Evolutionary conservation across 2,329 filamentous ascomycete species (phyloP).

Genomic region (Aspergillus persii): DNA sequence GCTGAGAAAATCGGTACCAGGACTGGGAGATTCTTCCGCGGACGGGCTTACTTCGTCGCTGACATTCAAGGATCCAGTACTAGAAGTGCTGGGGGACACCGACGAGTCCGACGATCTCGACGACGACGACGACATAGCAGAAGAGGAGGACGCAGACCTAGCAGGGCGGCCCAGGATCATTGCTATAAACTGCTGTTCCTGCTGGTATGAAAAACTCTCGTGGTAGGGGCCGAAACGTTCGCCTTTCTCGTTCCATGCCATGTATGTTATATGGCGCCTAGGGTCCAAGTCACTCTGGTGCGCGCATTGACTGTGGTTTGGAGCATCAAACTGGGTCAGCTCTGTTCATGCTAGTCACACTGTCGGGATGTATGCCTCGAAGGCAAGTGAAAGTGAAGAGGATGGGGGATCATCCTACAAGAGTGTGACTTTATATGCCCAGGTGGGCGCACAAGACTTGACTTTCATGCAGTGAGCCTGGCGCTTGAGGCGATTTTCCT

Average conservation of each 20-base stretch:
- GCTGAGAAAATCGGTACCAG: too few relatives aligned
- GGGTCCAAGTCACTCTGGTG: neutral
- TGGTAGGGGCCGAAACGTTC: neutral
- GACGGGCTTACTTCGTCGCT: neutral
- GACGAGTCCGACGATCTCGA: neutral
- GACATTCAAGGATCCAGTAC: neutral
- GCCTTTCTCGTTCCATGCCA: neutral
- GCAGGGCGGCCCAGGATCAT: neutral
- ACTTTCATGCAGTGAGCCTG: neutral
- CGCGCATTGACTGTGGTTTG: neutral
- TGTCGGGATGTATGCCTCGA: neutral
- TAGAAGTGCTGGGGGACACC: neutral
- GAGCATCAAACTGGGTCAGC: neutral
- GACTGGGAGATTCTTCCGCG: neutral
- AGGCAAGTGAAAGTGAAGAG: neutral
- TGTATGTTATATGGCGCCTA: slow-evolving; percentile 1
- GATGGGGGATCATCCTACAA: neutral
- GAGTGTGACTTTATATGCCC: neutral
- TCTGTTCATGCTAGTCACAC: neutral
- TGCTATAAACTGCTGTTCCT: neutral
- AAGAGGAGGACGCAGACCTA: neutral
- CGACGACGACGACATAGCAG: neutral
- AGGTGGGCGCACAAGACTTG: neutral
- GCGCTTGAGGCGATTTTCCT: neutral
- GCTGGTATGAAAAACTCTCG: neutral